Evolutionary conservation across 192 early-diverging fungal species (phyloP), one percentile per base, ranked within the genome.

Genomic region (Cladochytrium replicatum): DNA sequence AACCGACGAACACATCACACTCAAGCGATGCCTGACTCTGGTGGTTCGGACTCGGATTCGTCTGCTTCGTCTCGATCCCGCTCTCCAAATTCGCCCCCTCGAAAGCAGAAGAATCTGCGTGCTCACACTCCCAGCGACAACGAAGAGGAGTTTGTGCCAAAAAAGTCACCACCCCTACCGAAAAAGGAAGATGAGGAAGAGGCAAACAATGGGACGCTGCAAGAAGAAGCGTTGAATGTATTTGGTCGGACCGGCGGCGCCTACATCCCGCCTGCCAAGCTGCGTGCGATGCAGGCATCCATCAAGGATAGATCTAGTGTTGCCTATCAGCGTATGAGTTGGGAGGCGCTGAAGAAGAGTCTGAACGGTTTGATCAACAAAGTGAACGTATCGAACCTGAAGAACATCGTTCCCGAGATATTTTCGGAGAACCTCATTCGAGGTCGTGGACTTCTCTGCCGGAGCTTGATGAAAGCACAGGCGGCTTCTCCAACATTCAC

Each of bases 291-390:
- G 81, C 86, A 66, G 47, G 58, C 67, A 8, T 37, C 49, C 13
- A 75, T 88, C 42, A 80, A 77, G 0, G 84, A 89, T 56, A 83
- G 83, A 48, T 64, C 29, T 26, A 76, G 68, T 42, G 64, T 67
- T 19, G 77, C 77, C 25, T 89, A 83, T 43, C 93, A 96, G 63
- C 84, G 93, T 4, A 83, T 90, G 63, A 82, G 80, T 22, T 97
- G 93, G 93, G 92, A 97, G 52, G 76, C 80, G 4, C 69, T 95
- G 4, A 95, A 93, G 59, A 97, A 95, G 63, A 82, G 77, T 46
- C 84, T 97, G 48, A 97, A 95, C 56, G 93, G 88, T 52, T 74
- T 86, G 1, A 88, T 97, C 57, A 97, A 97, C 75, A 93, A 93
- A 68, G 85, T 91, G 29, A 95, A 92, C 48, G 81, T 67, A 4